Conservation (phyloP, 768 basidiomycete genomes). For the Sporobolomyces roseus region DNA sequence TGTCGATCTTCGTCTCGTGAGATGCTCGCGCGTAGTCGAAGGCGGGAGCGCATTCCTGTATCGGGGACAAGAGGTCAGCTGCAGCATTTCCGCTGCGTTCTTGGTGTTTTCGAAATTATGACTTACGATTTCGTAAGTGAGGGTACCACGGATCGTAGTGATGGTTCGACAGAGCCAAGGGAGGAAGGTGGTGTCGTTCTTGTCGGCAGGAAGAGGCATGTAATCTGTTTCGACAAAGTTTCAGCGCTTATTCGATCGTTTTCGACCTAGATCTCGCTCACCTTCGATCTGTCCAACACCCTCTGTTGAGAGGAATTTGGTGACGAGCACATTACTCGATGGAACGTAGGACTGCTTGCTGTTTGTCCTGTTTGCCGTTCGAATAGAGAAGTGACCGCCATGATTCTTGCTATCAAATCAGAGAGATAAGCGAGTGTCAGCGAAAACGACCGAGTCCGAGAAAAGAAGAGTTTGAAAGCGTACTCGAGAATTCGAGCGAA, state of each 20-base stretch:
- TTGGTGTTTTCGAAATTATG: not conserved
- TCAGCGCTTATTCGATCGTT: no score
- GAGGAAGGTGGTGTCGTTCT: conserved; percentile 60
- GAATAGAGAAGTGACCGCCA: conserved; percentile 44
- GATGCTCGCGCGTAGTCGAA: conserved; percentile 85
- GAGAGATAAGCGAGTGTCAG: no score
- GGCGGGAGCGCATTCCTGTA: conserved; percentile 78
- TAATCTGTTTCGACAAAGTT: no score
- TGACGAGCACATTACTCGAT: conserved; percentile 39
- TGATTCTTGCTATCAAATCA: no score
- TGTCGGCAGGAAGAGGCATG: conserved; percentile 61
- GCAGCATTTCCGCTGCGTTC: not conserved
- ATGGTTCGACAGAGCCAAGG: conserved; percentile 81
- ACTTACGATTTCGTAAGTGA: conserved; percentile 63
- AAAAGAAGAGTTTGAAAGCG: no score
- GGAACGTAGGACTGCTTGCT: conserved; percentile 44
- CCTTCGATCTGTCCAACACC: conserved; percentile 37
- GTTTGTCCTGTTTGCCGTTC: conserved; percentile 24
- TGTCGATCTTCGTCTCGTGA: conserved; percentile 59
- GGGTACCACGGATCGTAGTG: conserved; percentile 73
- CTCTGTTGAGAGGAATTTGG: conserved; percentile 43
- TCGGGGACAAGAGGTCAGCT: not conserved
- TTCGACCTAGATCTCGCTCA: no score
- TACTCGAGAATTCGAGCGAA: conserved; percentile 45
- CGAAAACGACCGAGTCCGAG: no score